A percentile compares a stretch with the other conserved stretches of the same genome.
Evolutionary conservation across 371 early-diverging fungal genomes (phyloP).

Genomic region (Syncephalis fuscata): DNA sequence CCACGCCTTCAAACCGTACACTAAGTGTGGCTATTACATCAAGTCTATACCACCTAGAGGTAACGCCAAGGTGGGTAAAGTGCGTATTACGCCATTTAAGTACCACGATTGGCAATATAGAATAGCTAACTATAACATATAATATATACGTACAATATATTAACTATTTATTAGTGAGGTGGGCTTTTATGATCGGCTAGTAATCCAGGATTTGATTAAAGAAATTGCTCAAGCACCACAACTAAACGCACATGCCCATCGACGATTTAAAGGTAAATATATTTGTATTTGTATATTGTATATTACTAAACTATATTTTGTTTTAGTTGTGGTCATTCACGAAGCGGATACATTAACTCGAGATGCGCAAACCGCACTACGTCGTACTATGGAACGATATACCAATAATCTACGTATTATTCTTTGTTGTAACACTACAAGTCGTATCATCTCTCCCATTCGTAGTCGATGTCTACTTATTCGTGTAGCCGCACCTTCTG

Average conservation of each 20-base stretch:
- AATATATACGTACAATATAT: constrained; percentile 9
- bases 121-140: too few species aligned
- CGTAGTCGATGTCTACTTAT: constrained; percentile 89
- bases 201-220: constrained; percentile 96
- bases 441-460: constrained; percentile 91
- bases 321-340: constrained; percentile 80
- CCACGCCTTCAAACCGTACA: constrained; percentile 69
- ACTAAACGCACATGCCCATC: constrained; percentile 60
- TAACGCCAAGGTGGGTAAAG: constrained; percentile 65
- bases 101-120: background rate
- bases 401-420: constrained; percentile 86
- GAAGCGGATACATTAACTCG: constrained; percentile 88
- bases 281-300: too few species aligned
- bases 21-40: constrained; percentile 68
- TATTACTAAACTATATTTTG: background rate
- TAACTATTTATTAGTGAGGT: constrained; percentile 78
- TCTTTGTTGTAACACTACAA: constrained; percentile 79
- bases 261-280: constrained; percentile 65
- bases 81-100: background rate
- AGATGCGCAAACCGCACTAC: constrained; percentile 96
- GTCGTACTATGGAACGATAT: constrained; percentile 99
- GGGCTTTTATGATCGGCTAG: constrained; percentile 86
- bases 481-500: constrained; percentile 71
- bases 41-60: constrained; percentile 84
- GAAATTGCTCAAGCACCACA: constrained; percentile 97